phyloP scores from a whole-genome alignment of 2,329 filamentous ascomycete species.

The Aspergillus sp. region DNA sequence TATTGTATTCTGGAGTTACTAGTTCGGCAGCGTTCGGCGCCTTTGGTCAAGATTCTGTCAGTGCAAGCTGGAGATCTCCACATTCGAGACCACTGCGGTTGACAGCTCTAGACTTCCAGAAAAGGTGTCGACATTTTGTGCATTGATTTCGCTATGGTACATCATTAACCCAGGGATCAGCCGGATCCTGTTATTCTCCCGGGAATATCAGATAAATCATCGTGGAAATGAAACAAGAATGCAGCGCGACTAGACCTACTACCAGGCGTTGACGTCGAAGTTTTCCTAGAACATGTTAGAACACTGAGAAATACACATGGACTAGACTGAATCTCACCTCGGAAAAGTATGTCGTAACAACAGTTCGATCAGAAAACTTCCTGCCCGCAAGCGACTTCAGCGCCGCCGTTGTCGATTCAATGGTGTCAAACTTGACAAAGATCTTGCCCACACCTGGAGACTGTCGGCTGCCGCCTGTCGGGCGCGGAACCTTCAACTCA shows the following conservation, averaged over 20 bases:
- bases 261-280: slow-evolving; percentile 90
- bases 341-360: slow-evolving; percentile 93
- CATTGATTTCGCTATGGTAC: slow-evolving; percentile 18
- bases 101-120: too few species aligned
- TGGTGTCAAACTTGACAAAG: slow-evolving; percentile 85
- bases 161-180: slow-evolving; percentile 17
- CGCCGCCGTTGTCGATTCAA: slow-evolving; percentile 78
- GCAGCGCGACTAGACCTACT: slow-evolving; percentile 28
- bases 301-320: slow-evolving; percentile 19
- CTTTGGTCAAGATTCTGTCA: too few species aligned
- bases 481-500: slow-evolving; percentile 90
- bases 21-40: not conserved
- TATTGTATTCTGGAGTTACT: not conserved
- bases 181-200: not conserved
- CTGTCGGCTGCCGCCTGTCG: slow-evolving; percentile 77
- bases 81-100: too few species aligned
- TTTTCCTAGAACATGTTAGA: slow-evolving; percentile 65
- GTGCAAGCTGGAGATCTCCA: too few species aligned
- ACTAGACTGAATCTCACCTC: slow-evolving; percentile 60
- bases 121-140: not conserved
- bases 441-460: slow-evolving; percentile 95
- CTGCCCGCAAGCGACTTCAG: slow-evolving; percentile 86
- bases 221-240: slow-evolving; percentile 7
- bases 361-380: slow-evolving; percentile 94
- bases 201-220: slow-evolving; percentile 6